These are phyloP conservation scores for Silene noctiflora DNA, from an alignment of 179 eudicot species.

Conservation along the genomic window DNA sequence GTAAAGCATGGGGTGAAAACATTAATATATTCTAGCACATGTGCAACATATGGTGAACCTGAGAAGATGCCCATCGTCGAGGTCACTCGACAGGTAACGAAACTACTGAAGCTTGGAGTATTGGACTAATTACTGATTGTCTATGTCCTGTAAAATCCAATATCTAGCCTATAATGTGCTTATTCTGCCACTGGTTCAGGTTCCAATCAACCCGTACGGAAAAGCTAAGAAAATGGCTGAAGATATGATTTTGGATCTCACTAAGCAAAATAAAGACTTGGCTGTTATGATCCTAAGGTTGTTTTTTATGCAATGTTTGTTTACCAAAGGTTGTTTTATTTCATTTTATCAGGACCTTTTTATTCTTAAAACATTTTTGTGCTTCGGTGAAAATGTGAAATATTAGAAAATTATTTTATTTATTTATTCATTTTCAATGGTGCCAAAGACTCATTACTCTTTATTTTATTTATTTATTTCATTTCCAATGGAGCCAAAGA, in stretches of 20 bases:
- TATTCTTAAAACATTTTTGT: no score
- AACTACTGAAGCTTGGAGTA: background rate
- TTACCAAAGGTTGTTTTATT: no score
- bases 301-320: no score
- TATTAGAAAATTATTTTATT: no score
- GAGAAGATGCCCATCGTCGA: conserved; percentile 93
- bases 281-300: conserved; percentile 90
- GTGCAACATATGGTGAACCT: conserved; percentile 97
- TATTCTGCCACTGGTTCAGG: conserved; percentile 39
- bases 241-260: conserved; percentile 81
- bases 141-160: no score
- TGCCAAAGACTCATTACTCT: no score
- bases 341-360: no score
- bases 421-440: no score
- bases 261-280: conserved; percentile 62
- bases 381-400: no score
- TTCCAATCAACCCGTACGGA: conserved; percentile 92
- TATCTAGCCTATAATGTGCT: background rate
- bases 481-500: no score
- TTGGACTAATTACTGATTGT: no score
- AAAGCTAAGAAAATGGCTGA: conserved; percentile 97
- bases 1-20: conserved; percentile 62
- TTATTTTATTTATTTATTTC: no score
- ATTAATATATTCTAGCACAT: conserved; percentile 89
- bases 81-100: conserved; percentile 75